These are phyloP conservation scores for Ensete glaucum DNA, from an alignment of 176 grass and related monocot genomes.

Conservation along the genomic window DNA sequence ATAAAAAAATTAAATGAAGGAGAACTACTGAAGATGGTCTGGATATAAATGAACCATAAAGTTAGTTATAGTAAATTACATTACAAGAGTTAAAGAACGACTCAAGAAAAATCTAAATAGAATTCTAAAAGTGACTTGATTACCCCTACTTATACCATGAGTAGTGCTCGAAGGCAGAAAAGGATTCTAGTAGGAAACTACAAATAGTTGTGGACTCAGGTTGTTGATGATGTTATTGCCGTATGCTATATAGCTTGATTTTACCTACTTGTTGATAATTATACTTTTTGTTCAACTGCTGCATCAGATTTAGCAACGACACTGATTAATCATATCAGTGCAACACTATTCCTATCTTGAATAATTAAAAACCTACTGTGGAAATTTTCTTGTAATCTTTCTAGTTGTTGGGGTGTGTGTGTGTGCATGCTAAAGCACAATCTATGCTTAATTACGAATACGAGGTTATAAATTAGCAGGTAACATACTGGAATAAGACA, in stretches of 20 bases:
- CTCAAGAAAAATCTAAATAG: no score
- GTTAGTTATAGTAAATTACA: no score
- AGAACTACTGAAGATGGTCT: not conserved
- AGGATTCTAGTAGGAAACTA: not conserved
- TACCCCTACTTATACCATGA: not conserved
- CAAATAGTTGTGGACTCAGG: not conserved
- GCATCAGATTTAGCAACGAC: not conserved
- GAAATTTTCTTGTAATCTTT: no score
- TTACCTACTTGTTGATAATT: not conserved
- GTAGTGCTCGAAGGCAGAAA: not conserved
- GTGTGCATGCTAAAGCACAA: no score
- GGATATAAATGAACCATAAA: not conserved
- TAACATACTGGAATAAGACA: no score
- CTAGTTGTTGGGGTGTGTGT: no score
- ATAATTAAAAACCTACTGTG: no score
- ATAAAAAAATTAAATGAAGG: no score
- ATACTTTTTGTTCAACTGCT: not conserved
- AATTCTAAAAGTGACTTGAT: not conserved
- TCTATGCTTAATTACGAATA: no score
- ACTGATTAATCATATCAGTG: not conserved
- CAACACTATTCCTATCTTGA: no score
- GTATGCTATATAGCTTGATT: not conserved
- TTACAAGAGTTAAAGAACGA: no score
- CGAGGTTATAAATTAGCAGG: no score
- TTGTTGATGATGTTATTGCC: not conserved